Percentiles rank a stretch among this genome's conserved stretches.
phyloP scores from a whole-genome alignment of 306 rosid genomes.

The Luffa acutangula region DNA sequence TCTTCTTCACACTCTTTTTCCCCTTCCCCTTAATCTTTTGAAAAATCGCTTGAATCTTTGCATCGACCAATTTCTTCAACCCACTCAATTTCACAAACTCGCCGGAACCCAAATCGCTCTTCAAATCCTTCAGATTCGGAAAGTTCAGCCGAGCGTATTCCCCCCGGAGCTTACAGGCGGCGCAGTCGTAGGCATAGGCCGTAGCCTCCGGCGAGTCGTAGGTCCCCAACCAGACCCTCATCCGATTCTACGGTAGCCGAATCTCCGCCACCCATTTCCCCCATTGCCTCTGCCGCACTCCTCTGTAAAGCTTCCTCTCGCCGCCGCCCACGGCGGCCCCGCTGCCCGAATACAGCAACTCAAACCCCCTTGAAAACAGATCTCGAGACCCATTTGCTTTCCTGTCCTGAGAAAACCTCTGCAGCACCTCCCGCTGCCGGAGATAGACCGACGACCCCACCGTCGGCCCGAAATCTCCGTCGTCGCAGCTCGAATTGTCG shows the following conservation, averaged over 20 bases:
- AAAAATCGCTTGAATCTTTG: constrained; percentile 80
- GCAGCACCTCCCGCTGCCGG: constrained; percentile 67
- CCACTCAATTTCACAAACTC: constrained; percentile 51
- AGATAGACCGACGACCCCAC: constrained; percentile 72
- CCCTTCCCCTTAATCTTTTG: constrained; percentile 70
- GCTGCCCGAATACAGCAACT: not conserved
- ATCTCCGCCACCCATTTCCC: constrained; percentile 99
- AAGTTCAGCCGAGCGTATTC: constrained; percentile 92
- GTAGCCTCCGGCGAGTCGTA: constrained; percentile 91
- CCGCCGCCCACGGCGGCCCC: constrained; percentile 18
- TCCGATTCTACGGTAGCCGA: constrained; percentile 88
- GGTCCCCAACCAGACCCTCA: constrained; percentile 96
- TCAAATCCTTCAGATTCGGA: constrained; percentile 68
- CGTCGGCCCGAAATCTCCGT: constrained; percentile 21
- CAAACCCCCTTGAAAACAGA: not conserved
- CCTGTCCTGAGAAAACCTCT: constrained; percentile 48
- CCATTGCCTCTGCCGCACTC: constrained; percentile 99
- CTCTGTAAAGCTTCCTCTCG: constrained; percentile 81
- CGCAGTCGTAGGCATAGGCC: constrained; percentile 93
- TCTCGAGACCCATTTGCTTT: constrained; percentile 11
- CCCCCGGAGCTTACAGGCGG: constrained; percentile 85
- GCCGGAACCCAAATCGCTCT: constrained; percentile 34
- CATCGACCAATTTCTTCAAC: constrained; percentile 58
- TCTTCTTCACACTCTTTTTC: constrained; percentile 45
- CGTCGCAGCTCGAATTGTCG: constrained; percentile 8